Evolutionary conservation across 208 protist genomes (phyloP).

Genomic region (Trichomonas vaginalis): DNA sequence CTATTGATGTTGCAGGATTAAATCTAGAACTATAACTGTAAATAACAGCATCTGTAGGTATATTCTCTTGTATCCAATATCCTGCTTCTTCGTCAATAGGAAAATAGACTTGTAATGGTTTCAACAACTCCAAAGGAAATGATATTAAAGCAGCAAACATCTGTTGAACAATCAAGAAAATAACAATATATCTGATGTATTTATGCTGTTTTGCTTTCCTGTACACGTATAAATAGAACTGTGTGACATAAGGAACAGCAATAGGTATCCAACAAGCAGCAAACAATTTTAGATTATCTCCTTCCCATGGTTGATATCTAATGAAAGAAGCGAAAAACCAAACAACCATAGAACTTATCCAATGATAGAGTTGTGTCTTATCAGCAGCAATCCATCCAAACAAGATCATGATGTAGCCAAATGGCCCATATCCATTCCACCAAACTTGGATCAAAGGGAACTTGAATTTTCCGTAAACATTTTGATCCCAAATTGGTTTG

Average conservation of each 20-base stretch:
- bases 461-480: neutral
- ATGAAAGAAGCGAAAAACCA: neutral
- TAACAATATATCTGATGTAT: neutral
- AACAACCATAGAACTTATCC: neutral
- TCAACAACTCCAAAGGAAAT: neutral
- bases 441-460: neutral
- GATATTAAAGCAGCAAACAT: neutral
- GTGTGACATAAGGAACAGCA: neutral
- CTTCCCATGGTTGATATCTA: neutral
- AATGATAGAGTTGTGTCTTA: neutral
- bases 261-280: neutral
- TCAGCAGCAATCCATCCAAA: neutral
- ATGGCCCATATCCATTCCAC: neutral
- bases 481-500: neutral
- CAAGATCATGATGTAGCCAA: neutral
- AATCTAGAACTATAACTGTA: neutral
- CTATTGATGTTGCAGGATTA: neutral
- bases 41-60: neutral
- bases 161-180: neutral
- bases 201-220: neutral
- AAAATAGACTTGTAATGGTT: neutral
- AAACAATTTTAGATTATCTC: neutral
- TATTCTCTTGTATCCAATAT: neutral
- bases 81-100: neutral
- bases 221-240: neutral